These are phyloP conservation scores for Carex myosuroides DNA, from an alignment of 176 grass and related monocot genomes.

Conservation along the genomic window DNA sequence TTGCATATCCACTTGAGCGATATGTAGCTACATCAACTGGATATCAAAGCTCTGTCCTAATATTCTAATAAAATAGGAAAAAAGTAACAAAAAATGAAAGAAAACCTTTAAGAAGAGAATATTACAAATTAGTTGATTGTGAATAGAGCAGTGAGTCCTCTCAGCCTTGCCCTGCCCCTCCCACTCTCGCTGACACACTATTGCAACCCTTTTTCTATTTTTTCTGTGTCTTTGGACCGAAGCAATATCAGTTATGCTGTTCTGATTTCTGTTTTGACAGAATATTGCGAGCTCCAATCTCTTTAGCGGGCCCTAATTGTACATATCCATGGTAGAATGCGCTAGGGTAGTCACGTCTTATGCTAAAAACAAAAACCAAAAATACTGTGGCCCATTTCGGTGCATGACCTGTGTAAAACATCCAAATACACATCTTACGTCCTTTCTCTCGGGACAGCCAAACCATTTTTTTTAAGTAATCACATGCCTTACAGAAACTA, in stretches of 20 bases:
- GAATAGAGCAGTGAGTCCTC: not conserved
- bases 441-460: not conserved
- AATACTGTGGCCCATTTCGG: not conserved
- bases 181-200: not conserved
- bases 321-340: not conserved
- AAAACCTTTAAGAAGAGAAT: not conserved
- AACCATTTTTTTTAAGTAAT: not conserved
- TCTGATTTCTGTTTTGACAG: not conserved
- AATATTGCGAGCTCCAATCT: not conserved
- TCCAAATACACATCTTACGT: not conserved
- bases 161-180: not conserved
- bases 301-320: not conserved
- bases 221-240: not conserved
- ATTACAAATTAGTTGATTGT: not conserved
- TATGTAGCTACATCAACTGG: not conserved
- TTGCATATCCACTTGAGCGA: not conserved
- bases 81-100: not conserved
- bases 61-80: not conserved
- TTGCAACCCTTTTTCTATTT: not conserved
- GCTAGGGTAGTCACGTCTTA: not conserved
- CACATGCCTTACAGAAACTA: not conserved
- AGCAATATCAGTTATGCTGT: not conserved
- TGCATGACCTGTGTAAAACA: not conserved
- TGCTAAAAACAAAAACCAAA: not conserved
- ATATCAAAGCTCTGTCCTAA: not conserved